Percentiles rank a stretch among this genome's conserved stretches.
Evolutionary conservation across 1,139 yeast genomes (phyloP).

Genomic region (Kodamaea arcana): DNA sequence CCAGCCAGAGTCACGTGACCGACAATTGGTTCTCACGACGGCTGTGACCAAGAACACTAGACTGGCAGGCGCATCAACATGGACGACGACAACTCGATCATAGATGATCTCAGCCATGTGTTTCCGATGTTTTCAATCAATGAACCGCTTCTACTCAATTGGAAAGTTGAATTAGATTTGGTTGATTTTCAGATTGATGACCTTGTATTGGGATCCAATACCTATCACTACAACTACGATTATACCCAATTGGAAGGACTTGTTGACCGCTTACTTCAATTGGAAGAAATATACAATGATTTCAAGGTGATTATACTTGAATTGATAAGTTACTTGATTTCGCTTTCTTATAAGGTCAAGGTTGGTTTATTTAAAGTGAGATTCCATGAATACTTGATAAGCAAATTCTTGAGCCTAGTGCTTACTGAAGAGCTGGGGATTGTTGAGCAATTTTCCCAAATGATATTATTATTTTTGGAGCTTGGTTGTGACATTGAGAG

Average conservation of each 20-base stretch:
- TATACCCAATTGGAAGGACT: constrained; percentile 11
- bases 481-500: constrained; percentile 31
- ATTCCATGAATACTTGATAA: constrained; percentile 21
- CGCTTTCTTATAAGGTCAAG: constrained; percentile 24
- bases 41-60: no score
- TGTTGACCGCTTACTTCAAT: constrained; percentile 13
- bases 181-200: constrained; percentile 14
- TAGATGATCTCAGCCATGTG: constrained; percentile 18
- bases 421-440: constrained; percentile 11
- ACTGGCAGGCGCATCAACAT: no score
- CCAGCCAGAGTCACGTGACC: no score
- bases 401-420: constrained; percentile 2
- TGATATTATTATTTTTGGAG: constrained; percentile 28
- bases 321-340: constrained; percentile 21
- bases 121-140: constrained; percentile 27
- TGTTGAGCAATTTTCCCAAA: constrained; percentile 19
- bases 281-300: constrained; percentile 26
- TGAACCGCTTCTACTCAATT: constrained; percentile 25
- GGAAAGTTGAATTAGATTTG: constrained; percentile 35
- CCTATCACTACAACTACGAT: constrained; percentile 3
- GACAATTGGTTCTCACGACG: no score
- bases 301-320: constrained; percentile 32
- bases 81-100: constrained; percentile 8
- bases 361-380: constrained; percentile 19
- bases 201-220: constrained; percentile 13